Evolutionary conservation across 2,329 filamentous ascomycete genomes (phyloP).

Genomic region (Nemania serpens): DNA sequence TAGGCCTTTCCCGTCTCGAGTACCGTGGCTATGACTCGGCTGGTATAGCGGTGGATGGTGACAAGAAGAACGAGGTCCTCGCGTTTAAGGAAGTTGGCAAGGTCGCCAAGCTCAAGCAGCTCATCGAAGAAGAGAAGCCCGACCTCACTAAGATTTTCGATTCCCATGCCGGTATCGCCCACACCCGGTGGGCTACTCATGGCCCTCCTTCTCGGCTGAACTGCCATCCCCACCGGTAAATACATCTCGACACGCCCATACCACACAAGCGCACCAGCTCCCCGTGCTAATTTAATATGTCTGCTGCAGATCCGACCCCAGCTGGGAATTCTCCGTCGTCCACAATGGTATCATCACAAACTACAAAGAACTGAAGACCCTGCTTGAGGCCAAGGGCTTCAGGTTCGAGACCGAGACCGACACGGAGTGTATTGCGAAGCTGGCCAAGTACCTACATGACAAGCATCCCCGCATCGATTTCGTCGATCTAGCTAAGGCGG

Average conservation of each 20-base stretch:
- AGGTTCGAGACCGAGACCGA: slow-evolving; percentile 99
- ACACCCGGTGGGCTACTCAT: slow-evolving; percentile 99
- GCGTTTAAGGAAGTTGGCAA: slow-evolving; percentile 99
- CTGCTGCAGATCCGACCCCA: slow-evolving; percentile 78
- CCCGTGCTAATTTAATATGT: slow-evolving; percentile 31
- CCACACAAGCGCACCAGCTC: slow-evolving; percentile 32
- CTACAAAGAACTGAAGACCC: slow-evolving; percentile 98
- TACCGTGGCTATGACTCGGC: slow-evolving; percentile 99
- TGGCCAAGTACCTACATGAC: slow-evolving; percentile 97
- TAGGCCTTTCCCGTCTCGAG: slow-evolving; percentile 91
- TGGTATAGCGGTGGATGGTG: slow-evolving; percentile 91
- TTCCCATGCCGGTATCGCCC: slow-evolving; percentile 96
- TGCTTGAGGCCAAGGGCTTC: slow-evolving; percentile 93
- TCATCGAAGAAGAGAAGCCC: slow-evolving; percentile 82
- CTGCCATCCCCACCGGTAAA: slow-evolving; percentile 97
- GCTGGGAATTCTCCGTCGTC: slow-evolving; percentile 95
- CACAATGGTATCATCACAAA: slow-evolving; percentile 99
- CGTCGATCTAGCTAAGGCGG: slow-evolving; percentile 93
- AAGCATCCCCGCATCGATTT: slow-evolving; percentile 93
- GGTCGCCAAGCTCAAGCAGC: slow-evolving; percentile 92
- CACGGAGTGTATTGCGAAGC: slow-evolving; percentile 98
- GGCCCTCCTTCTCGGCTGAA: slow-evolving; percentile 90
- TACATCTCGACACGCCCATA: slow-evolving; percentile 41
- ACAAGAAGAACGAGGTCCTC: slow-evolving; percentile 98
- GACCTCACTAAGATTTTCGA: slow-evolving; percentile 94